Base-by-base conservation (phyloP, 345 rosid species). In the Eucalyptus erythrocorys region DNA sequence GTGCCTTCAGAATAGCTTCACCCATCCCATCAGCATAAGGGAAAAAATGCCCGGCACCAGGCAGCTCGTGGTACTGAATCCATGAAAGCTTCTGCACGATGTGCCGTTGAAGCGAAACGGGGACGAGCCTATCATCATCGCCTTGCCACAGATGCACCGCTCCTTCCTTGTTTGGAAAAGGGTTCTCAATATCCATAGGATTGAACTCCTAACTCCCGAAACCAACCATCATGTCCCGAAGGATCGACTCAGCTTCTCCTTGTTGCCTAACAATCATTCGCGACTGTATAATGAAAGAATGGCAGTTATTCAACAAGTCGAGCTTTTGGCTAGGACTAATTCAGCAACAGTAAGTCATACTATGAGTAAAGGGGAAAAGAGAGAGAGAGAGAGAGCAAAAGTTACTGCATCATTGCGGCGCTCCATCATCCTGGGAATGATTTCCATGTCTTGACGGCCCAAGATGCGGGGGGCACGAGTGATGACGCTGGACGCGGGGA, bases 151-250 rank as follows among this genome's bases (percentile, higher is more conserved):
- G 40, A 76, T 96, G 94, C 57, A 95, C 95, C 8, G 91, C 91
- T 32, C 92, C 95, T 88, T 92, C 96, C 6, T 90, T 93, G 86
- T 91, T 87, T 1, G 93, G 94, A 84, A 96, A 94, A 53, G 95
- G 98, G 91, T 92, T 91, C 87, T 93, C 71, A 8, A 95, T 92
- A 37, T 93, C 96, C 91, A 94, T 91, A 3, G 98, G 98, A 88
- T 92, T 94, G 27, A 95, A 96, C 86, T 95, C 99, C 98, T 98
- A 95, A 34, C 86, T 91, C 85, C 97, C 97, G 45, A 95, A 97
- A 64, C 92, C 95, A 6, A 95, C 80, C 85, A 87, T 95, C 94
- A 96, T 64, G 90, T 96, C 98, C 9, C 94, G 91, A 86, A 92
- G 93, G 16, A 95, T 48, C 26, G 98, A 94, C 91, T 95, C 96